Conservation (phyloP, 257 asterid species). For the Solanum tarijense region DNA sequence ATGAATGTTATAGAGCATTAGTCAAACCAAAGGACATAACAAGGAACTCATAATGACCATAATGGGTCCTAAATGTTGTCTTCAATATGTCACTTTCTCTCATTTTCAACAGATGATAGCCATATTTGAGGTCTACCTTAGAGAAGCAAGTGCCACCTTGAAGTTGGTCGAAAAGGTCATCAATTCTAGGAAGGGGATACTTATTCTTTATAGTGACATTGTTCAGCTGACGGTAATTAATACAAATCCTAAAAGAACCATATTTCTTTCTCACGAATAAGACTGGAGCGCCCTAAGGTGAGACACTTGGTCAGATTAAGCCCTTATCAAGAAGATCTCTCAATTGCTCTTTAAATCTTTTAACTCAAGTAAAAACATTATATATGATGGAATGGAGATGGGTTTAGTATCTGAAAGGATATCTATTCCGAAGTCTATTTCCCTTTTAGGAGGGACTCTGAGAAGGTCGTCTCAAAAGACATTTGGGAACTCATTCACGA, state of each 20-base stretch:
- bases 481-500: neutral
- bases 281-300: neutral
- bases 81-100: neutral
- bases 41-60: neutral
- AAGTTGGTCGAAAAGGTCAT: neutral
- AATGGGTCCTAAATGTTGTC: neutral
- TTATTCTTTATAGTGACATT: neutral
- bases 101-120: neutral
- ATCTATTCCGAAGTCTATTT: no score
- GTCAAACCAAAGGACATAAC: neutral
- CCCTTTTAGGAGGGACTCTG: no score
- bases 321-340: neutral
- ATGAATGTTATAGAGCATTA: neutral
- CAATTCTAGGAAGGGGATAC: neutral
- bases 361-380: neutral
- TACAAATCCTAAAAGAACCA: neutral
- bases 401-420: neutral
- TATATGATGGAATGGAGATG: neutral
- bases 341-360: no score
- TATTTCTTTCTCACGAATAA: neutral
- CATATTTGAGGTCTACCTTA: neutral
- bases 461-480: neutral
- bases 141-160: neutral
- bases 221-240: no score
- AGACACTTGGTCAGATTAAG: neutral